These are phyloP conservation scores for Tuber brumale DNA, from an alignment of 495 filamentous ascomycete species.

Conservation along the genomic window DNA sequence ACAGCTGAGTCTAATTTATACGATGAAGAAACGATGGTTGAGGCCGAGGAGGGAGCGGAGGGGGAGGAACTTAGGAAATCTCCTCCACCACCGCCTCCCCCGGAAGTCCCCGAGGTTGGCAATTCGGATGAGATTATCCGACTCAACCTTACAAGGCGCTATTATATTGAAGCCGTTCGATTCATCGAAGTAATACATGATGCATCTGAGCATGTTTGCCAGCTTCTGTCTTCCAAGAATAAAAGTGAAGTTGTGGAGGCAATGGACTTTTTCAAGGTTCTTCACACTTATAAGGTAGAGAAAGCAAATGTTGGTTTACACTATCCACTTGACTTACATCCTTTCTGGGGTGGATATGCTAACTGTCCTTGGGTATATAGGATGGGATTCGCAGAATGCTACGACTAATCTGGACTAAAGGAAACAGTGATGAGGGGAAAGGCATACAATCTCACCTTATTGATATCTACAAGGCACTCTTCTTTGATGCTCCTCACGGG, in stretches of 20 bases:
- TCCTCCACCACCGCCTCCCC: constrained; percentile 42
- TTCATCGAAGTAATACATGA: constrained; percentile 92
- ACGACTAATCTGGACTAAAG: constrained; percentile 96
- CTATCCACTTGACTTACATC: not conserved
- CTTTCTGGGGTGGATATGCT: not conserved
- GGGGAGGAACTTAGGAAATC: constrained; percentile 50
- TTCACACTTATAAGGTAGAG: constrained; percentile 91
- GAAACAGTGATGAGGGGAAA: constrained; percentile 97
- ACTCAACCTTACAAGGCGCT: constrained; percentile 78
- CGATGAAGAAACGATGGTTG: constrained; percentile 77
- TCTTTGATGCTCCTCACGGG: constrained; percentile 84
- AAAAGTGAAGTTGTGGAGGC: constrained; percentile 98
- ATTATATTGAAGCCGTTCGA: constrained; percentile 82
- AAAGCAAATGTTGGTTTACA: constrained; percentile 60
- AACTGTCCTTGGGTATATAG: constrained; percentile 11
- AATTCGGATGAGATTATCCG: constrained; percentile 75
- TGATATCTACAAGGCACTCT: constrained; percentile 90
- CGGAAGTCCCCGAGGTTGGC: constrained; percentile 19
- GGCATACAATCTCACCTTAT: constrained; percentile 95
- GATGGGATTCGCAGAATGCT: constrained; percentile 88
- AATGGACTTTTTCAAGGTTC: constrained; percentile 95
- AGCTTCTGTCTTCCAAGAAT: constrained; percentile 85
- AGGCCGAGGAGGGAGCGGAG: constrained; percentile 53
- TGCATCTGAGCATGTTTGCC: constrained; percentile 68
- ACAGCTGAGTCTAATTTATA: constrained; percentile 70